These are phyloP conservation scores for Amanita thiersii DNA, from an alignment of 768 basidiomycete genomes.

Conservation along the genomic window DNA sequence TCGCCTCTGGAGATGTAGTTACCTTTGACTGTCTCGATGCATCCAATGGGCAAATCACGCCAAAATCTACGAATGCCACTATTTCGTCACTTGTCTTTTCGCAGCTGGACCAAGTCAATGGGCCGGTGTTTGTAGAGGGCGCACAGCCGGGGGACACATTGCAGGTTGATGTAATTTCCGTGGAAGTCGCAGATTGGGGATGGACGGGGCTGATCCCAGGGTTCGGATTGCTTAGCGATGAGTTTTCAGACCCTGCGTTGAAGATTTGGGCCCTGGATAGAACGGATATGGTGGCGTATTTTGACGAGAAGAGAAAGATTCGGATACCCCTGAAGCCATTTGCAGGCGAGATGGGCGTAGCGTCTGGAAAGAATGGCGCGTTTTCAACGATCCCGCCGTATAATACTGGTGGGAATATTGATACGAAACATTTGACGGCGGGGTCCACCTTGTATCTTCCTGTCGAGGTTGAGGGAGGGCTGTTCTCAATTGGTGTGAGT, in stretches of 20 bases:
- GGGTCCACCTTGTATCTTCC: slow-evolving; percentile 54
- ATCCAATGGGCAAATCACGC: slow-evolving; percentile 50
- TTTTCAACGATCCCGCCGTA: slow-evolving; percentile 60
- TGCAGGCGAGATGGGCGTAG: slow-evolving; percentile 60
- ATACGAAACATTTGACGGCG: slow-evolving; percentile 46
- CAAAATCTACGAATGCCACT: slow-evolving; percentile 26
- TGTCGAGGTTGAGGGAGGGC: slow-evolving; percentile 48
- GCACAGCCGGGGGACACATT: slow-evolving; percentile 51
- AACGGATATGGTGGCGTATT: slow-evolving; percentile 36
- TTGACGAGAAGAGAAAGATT: slow-evolving; percentile 39
- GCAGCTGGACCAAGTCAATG: slow-evolving; percentile 50
- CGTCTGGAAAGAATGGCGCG: slow-evolving; percentile 37
- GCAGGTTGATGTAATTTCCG: slow-evolving; percentile 47
- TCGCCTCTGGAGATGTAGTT: slow-evolving; percentile 47
- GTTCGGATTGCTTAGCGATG: slow-evolving; percentile 51
- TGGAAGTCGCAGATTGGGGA: slow-evolving; percentile 50
- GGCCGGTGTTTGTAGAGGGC: slow-evolving; percentile 45
- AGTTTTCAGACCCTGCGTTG: slow-evolving; percentile 40
- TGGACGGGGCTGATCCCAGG: slow-evolving; percentile 55
- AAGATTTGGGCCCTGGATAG: slow-evolving; percentile 47
- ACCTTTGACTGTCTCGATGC: slow-evolving; percentile 57
- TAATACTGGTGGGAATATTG: slow-evolving; percentile 52
- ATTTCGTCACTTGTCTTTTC: slow-evolving; percentile 35
- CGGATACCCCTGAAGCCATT: slow-evolving; percentile 48
- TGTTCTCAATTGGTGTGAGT: slow-evolving; percentile 55